Percentiles rank a stretch among this genome's conserved stretches.
These are phyloP conservation scores for Hanseniaspora guilliermondii DNA, from an alignment of 805 yeast species.

Conservation along the genomic window DNA sequence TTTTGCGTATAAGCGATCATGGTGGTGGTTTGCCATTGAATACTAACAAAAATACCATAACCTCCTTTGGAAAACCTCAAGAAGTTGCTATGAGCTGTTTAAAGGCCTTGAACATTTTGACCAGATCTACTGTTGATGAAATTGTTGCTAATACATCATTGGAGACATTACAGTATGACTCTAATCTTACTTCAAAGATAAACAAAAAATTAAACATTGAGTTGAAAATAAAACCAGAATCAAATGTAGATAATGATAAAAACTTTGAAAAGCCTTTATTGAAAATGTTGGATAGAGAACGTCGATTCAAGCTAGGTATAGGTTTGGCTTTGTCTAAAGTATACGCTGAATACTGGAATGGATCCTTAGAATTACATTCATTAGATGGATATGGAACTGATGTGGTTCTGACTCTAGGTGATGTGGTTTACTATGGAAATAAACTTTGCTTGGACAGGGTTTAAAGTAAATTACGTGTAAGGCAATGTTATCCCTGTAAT, in stretches of 20 bases:
- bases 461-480: conserved; percentile 30
- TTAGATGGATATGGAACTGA: conserved; percentile 89
- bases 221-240: not conserved
- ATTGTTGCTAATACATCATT: conserved; percentile 31
- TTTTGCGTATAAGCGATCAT: conserved; percentile 71
- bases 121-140: conserved; percentile 13
- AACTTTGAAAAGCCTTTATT: conserved; percentile 38
- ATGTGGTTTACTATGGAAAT: conserved; percentile 57
- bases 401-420: conserved; percentile 64
- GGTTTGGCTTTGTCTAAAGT: conserved; percentile 89
- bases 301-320: conserved; percentile 64
- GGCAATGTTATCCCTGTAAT: no score
- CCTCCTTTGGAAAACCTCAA: conserved; percentile 78
- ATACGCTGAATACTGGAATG: conserved; percentile 95
- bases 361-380: conserved; percentile 68
- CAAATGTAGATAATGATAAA: conserved; percentile 20
- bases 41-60: conserved; percentile 42
- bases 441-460: conserved; percentile 64
- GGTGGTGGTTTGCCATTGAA: conserved; percentile 75
- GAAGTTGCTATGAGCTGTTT: conserved; percentile 46
- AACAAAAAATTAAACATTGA: conserved; percentile 7
- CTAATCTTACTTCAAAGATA: not conserved
- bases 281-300: conserved; percentile 57
- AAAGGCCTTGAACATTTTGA: not conserved
- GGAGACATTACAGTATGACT: conserved; percentile 11